Percentiles rank a stretch among this genome's conserved stretches.
Evolutionary conservation across 176 grass and related monocot genomes (phyloP).

Genomic region (Guadua angustifolia): DNA sequence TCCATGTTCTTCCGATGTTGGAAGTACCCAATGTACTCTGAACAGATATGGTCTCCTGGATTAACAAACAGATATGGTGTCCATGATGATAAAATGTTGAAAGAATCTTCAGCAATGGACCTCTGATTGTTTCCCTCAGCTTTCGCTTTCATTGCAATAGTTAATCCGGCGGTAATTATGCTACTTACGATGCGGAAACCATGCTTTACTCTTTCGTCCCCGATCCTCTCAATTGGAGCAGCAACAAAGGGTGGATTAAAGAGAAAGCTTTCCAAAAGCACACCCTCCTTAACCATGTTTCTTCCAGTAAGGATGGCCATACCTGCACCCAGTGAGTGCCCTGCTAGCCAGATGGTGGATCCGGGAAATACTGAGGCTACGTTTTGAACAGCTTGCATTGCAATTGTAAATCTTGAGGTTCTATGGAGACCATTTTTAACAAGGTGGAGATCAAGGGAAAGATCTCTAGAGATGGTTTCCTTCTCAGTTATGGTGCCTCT

Average conservation of each 20-base stretch:
- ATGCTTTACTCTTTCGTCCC: slow-evolving; percentile 76
- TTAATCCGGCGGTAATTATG: slow-evolving; percentile 78
- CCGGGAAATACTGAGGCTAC: slow-evolving; percentile 59
- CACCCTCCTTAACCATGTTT: slow-evolving; percentile 88
- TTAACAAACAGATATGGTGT: slow-evolving; percentile 78
- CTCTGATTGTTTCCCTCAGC: slow-evolving; percentile 48
- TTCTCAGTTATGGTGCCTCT: slow-evolving; percentile 86
- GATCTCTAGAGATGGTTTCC: slow-evolving; percentile 78
- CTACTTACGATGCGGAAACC: slow-evolving; percentile 85
- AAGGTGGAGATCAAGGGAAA: slow-evolving; percentile 71
- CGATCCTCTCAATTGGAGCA: slow-evolving; percentile 87
- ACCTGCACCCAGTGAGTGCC: slow-evolving; percentile 80
- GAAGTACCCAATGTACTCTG: slow-evolving; percentile 94
- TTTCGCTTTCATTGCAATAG: slow-evolving; percentile 68
- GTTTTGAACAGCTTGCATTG: slow-evolving; percentile 92
- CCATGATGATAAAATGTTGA: slow-evolving; percentile 74
- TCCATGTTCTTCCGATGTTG: slow-evolving; percentile 91
- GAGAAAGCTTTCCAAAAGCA: slow-evolving; percentile 72
- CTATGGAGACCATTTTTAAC: slow-evolving; percentile 80
- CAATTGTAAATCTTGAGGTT: slow-evolving; percentile 78
- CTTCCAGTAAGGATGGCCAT: slow-evolving; percentile 83
- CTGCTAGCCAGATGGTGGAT: slow-evolving; percentile 72
- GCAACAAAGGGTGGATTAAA: slow-evolving; percentile 90
- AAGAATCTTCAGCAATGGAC: slow-evolving; percentile 68
- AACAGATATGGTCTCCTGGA: slow-evolving; percentile 84